A percentile compares a stretch with the other conserved stretches of the same genome.
Conservation (phyloP, 2,329 filamentous ascomycete genomes). For the Colletotrichum endophyticum region DNA sequence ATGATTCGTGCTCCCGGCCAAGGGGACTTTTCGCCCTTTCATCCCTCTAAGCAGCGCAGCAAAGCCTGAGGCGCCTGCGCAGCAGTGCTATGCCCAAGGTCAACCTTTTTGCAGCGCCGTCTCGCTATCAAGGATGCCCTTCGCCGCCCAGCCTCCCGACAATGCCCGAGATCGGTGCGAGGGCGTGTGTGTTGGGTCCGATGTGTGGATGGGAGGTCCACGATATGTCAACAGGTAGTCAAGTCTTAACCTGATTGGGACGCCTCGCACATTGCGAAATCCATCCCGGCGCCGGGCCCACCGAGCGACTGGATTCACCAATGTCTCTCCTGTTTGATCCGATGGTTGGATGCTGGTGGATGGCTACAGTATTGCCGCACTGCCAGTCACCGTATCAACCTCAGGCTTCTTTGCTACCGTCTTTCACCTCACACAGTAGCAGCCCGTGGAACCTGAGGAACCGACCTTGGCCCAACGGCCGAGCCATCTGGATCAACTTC, state of each 20-base stretch:
- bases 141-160: constrained; percentile 17
- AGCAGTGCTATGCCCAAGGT: background rate
- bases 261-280: constrained; percentile 16
- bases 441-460: constrained; percentile 9
- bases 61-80: background rate
- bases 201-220: constrained; percentile 3
- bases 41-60: background rate
- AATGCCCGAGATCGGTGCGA: constrained; percentile 22
- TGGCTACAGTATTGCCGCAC: background rate
- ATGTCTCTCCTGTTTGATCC: constrained; percentile 19
- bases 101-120: background rate
- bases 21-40: background rate
- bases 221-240: constrained; percentile 16
- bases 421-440: background rate
- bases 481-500: constrained; percentile 23
- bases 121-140: background rate
- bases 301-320: constrained; percentile 13
- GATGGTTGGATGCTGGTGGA: background rate
- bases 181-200: constrained; percentile 10
- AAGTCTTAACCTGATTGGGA: constrained; percentile 19
- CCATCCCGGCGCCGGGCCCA: constrained; percentile 12
- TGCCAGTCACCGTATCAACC: constrained; percentile 1
- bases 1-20: constrained; percentile 18
- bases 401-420: constrained; percentile 8
- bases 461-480: constrained; percentile 4